A percentile compares a stretch with the other conserved stretches of the same genome.
These are phyloP conservation scores for Eucalyptus microcorys DNA, from an alignment of 345 rosid genomes.

Conservation along the genomic window DNA sequence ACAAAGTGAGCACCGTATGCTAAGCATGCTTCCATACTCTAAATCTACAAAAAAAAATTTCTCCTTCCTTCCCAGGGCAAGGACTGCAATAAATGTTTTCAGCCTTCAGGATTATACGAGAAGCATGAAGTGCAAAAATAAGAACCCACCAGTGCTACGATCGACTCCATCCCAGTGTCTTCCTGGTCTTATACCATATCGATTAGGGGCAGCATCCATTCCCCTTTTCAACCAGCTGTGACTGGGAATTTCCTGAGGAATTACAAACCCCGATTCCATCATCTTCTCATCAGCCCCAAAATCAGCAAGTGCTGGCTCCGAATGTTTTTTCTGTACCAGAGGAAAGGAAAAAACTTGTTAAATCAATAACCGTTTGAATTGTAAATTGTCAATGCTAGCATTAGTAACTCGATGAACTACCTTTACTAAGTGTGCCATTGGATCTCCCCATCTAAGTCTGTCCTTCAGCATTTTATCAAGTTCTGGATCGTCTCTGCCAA, in stretches of 20 bases:
- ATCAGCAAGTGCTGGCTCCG: conserved; percentile 37
- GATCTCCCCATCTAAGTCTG: conserved; percentile 81
- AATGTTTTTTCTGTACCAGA: conserved; percentile 42
- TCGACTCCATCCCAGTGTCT: conserved; percentile 99
- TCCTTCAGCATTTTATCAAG: conserved; percentile 78
- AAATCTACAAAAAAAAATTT: background rate
- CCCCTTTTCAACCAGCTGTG: conserved; percentile 88
- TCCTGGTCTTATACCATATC: conserved; percentile 87
- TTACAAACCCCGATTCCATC: conserved; percentile 82
- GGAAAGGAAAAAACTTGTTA: background rate
- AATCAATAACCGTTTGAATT: background rate
- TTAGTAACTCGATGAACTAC: conserved; percentile 12
- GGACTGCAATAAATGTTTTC: background rate
- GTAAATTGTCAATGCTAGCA: background rate
- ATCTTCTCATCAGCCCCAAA: conserved; percentile 79
- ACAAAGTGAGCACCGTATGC: background rate
- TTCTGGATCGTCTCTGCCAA: conserved; percentile 82
- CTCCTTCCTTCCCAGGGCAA: background rate
- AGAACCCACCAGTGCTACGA: conserved; percentile 66
- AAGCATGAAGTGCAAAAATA: background rate
- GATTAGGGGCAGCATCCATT: conserved; percentile 67
- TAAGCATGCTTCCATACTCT: background rate
- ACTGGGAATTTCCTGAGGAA: conserved; percentile 72
- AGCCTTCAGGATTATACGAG: background rate
- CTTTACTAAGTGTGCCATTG: conserved; percentile 96